A percentile compares a stretch with the other conserved stretches of the same genome.
Evolutionary conservation across 768 basidiomycete genomes (phyloP).

Genomic region (Boletus huronensis): DNA sequence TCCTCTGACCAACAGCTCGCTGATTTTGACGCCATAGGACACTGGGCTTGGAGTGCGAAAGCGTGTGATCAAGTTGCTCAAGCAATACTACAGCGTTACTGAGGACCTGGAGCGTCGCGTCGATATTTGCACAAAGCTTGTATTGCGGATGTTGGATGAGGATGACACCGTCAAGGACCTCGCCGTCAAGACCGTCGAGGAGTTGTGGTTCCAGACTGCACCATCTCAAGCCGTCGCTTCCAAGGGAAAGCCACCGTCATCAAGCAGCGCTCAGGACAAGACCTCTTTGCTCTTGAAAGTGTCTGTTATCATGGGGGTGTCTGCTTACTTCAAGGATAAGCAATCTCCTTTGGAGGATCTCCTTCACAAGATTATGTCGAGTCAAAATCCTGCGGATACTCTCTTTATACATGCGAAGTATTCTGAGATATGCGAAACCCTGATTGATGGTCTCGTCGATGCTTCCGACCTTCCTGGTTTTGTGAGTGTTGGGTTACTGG

Average conservation of each 20-base stretch:
- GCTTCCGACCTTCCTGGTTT: conserved; percentile 76
- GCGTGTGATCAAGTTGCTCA: conserved; percentile 92
- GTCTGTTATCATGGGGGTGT: conserved; percentile 80
- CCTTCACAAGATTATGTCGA: conserved; percentile 75
- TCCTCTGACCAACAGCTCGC: neutral
- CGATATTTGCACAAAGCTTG: conserved; percentile 80
- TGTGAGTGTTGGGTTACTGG: conserved; percentile 40
- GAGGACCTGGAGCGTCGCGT: conserved; percentile 56
- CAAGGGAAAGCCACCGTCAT: conserved; percentile 36
- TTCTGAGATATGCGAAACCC: conserved; percentile 72
- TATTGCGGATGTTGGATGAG: conserved; percentile 84
- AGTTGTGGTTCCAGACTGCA: conserved; percentile 74
- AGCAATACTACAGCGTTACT: conserved; percentile 70
- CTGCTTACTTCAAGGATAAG: conserved; percentile 77
- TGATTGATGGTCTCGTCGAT: conserved; percentile 89
- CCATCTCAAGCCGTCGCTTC: conserved; percentile 30
- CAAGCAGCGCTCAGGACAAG: conserved; percentile 45
- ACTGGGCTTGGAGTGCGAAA: conserved; percentile 92
- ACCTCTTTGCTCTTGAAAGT: conserved; percentile 60
- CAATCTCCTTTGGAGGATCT: conserved; percentile 83
- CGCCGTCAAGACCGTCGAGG: conserved; percentile 85
- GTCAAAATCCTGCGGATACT: conserved; percentile 59
- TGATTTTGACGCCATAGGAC: conserved; percentile 52
- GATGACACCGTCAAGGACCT: conserved; percentile 95
- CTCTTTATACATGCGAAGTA: conserved; percentile 62